A percentile compares a stretch with the other conserved stretches of the same genome.
Conservation (phyloP, 1,284 basidiomycete genomes). For the Mycosarcoma mackinlayi region DNA sequence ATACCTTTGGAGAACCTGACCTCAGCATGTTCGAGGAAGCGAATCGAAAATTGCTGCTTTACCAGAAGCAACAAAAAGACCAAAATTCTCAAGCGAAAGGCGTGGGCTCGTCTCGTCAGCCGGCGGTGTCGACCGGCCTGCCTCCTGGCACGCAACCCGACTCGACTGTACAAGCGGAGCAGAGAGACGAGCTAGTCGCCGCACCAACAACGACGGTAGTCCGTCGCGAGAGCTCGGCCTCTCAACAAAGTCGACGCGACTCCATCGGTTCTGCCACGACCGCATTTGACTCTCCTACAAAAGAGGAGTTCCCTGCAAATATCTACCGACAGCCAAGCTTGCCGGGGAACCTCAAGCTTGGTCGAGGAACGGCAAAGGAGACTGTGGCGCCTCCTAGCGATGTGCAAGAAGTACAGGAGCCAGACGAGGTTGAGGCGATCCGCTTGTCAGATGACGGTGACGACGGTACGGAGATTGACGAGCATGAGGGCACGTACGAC, state of each 20-base stretch:
- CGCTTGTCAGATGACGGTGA: conserved; percentile 2
- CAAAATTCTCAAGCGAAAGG: conserved; percentile 17
- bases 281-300: conserved; percentile 48
- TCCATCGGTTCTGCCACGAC: conserved; percentile 53
- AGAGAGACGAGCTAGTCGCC: neutral
- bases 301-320: conserved; percentile 21
- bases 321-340: conserved; percentile 2
- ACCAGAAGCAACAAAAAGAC: conserved; percentile 41
- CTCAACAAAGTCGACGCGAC: conserved; percentile 33
- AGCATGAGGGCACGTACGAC: conserved; percentile 25
- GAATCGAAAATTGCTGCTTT: conserved; percentile 32
- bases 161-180: neutral
- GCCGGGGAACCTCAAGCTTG: conserved; percentile 6
- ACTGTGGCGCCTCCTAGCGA: conserved; percentile 51
- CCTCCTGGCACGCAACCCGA: neutral
- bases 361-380: conserved; percentile 19
- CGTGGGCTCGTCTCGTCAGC: conserved; percentile 20
- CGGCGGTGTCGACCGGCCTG: neutral
- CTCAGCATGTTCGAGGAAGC: conserved; percentile 41
- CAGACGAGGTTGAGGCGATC: conserved; percentile 13
- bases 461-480: conserved; percentile 42
- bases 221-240: conserved; percentile 26
- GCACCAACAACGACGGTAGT: conserved; percentile 2
- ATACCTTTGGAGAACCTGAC: conserved; percentile 31
- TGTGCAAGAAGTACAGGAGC: conserved; percentile 37